These are phyloP conservation scores for Nannizziopsis barbatae DNA, from an alignment of 2,329 filamentous ascomycete genomes.

Conservation along the genomic window DNA sequence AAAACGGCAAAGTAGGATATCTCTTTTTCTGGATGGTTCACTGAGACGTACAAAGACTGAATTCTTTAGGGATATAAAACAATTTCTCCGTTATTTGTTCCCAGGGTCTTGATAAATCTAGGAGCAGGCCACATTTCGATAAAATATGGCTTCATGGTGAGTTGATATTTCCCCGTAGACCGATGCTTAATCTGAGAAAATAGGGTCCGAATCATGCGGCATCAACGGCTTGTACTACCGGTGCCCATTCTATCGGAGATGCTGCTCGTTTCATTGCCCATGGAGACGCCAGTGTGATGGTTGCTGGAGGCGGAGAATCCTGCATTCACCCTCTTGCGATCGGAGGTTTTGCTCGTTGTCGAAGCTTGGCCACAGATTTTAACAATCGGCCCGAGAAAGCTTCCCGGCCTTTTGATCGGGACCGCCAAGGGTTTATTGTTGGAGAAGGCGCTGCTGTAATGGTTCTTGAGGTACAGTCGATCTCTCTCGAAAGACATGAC, in stretches of 20 bases:
- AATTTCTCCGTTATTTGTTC: slow-evolving; percentile 87
- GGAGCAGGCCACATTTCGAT: slow-evolving; percentile 92
- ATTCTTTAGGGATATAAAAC: slow-evolving; percentile 68
- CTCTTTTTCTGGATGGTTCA: neutral
- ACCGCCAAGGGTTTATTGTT: slow-evolving; percentile 78
- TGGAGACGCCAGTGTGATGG: slow-evolving; percentile 87
- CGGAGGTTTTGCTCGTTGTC: slow-evolving; percentile 77
- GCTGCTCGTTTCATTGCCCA: slow-evolving; percentile 84
- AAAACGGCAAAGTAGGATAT: slow-evolving; percentile 55
- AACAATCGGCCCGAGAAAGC: slow-evolving; percentile 60
- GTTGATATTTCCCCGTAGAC: neutral
- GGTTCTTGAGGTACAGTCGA: slow-evolving; percentile 55
- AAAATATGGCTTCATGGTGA: slow-evolving; percentile 64
- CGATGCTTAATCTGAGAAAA: neutral
- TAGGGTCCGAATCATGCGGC: slow-evolving; percentile 83
- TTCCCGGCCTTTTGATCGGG: slow-evolving; percentile 76
- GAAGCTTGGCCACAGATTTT: slow-evolving; percentile 71
- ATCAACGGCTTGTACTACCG: slow-evolving; percentile 92
- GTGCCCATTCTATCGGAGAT: slow-evolving; percentile 87
- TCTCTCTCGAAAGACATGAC: neutral
- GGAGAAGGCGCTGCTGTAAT: slow-evolving; percentile 83
- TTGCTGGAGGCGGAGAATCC: slow-evolving; percentile 89
- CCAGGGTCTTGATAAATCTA: slow-evolving; percentile 84
- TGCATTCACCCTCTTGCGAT: slow-evolving; percentile 92
- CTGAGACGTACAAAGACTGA: slow-evolving; percentile 11